Evolutionary conservation across 2,329 filamentous ascomycete genomes (phyloP).

Genomic region (Fusarium lyarnte): DNA sequence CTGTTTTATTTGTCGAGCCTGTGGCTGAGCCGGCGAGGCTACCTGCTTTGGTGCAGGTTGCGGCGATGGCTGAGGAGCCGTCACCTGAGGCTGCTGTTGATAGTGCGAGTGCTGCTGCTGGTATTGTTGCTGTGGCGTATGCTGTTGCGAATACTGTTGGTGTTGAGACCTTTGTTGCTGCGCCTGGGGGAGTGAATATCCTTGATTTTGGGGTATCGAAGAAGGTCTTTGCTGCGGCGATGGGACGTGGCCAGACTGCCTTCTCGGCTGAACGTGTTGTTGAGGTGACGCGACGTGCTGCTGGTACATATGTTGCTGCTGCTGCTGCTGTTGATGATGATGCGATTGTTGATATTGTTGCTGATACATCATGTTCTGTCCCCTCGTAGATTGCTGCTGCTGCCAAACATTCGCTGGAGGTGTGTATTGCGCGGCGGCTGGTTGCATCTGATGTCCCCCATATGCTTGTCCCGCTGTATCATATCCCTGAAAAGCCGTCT

Average conservation of each 20-base stretch:
- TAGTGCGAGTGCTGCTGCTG: slow-evolving; percentile 24
- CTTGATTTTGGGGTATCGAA: slow-evolving; percentile 36
- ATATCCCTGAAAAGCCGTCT: slow-evolving; percentile 39
- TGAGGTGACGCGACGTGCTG: slow-evolving; percentile 44
- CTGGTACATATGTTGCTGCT: slow-evolving; percentile 40
- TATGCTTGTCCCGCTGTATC: slow-evolving; percentile 33
- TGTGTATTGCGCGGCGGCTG: slow-evolving; percentile 38
- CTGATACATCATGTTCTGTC: slow-evolving; percentile 40
- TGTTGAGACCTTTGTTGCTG: slow-evolving; percentile 31
- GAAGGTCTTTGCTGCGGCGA: slow-evolving; percentile 39
- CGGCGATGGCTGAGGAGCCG: slow-evolving; percentile 11
- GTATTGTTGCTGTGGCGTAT: slow-evolving; percentile 28
- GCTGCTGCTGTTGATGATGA: slow-evolving; percentile 36
- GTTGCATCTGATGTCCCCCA: slow-evolving; percentile 37
- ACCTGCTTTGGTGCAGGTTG: slow-evolving; percentile 21
- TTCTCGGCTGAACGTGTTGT: slow-evolving; percentile 30
- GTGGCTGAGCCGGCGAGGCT: slow-evolving; percentile 19
- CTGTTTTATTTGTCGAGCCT: slow-evolving; percentile 28
- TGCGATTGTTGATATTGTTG: slow-evolving; percentile 48
- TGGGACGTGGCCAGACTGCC: slow-evolving; percentile 22
- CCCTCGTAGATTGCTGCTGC: slow-evolving; percentile 45
- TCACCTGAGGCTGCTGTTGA: slow-evolving; percentile 22
- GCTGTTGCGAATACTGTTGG: slow-evolving; percentile 29
- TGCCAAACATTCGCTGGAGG: slow-evolving; percentile 46
- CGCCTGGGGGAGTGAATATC: slow-evolving; percentile 31